Evolutionary conservation across 106 monocot species (phyloP).

Genomic region (Ottelia alismoides): DNA sequence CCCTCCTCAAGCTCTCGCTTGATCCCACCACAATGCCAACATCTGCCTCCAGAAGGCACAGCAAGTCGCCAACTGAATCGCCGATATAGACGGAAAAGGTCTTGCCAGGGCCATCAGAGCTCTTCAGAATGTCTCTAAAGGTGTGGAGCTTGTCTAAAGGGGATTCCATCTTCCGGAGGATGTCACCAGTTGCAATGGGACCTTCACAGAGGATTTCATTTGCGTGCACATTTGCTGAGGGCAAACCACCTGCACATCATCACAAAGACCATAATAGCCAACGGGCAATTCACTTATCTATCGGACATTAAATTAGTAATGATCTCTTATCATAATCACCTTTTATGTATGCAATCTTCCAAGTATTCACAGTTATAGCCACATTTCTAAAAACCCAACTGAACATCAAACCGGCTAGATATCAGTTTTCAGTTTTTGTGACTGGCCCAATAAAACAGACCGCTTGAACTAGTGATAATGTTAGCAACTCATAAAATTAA

Average conservation of each 20-base stretch:
- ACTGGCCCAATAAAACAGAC: no score
- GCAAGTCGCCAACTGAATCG: conserved; percentile 77
- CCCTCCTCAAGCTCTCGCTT: conserved; percentile 61
- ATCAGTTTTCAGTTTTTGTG: no score
- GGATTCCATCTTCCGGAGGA: conserved; percentile 57
- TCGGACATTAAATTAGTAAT: no score
- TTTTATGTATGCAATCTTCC: no score
- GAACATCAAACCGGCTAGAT: no score
- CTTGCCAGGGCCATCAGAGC: neutral
- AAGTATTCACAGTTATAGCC: no score
- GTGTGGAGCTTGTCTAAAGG: conserved; percentile 59
- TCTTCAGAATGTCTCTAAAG: conserved; percentile 37
- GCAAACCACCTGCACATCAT: conserved; percentile 49
- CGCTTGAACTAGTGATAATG: no score
- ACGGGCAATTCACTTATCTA: no score
- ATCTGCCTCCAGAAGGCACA: conserved; percentile 89
- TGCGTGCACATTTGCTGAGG: conserved; percentile 47
- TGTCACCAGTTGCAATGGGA: conserved; percentile 73
- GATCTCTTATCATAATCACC: no score
- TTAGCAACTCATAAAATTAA: no score
- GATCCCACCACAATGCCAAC: conserved; percentile 92
- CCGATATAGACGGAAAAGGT: conserved; percentile 73
- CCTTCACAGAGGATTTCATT: conserved; percentile 66
- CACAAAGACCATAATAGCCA: no score
- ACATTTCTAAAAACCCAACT: no score